A percentile compares a stretch with the other conserved stretches of the same genome.
phyloP scores from a whole-genome alignment of 768 basidiomycete species.

The Astraeus odoratus region DNA sequence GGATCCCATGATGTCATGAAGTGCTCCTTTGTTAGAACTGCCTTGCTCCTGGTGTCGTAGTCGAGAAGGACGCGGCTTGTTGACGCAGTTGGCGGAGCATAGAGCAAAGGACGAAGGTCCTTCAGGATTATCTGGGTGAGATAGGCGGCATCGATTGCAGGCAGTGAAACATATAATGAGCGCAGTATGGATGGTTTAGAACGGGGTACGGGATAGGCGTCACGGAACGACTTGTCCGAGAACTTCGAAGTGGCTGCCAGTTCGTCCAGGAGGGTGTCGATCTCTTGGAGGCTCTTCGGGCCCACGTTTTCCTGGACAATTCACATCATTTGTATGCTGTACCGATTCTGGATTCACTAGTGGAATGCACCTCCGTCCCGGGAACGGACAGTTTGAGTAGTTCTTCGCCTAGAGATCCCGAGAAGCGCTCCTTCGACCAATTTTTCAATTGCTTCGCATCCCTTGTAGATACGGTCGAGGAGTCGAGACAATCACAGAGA shows the following conservation, averaged over 20 bases:
- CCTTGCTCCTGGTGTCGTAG: slow-evolving; percentile 52
- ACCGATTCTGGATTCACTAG: background rate
- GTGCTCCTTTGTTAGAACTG: slow-evolving; percentile 48
- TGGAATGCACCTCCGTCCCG: slow-evolving; percentile 30
- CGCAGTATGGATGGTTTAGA: slow-evolving; percentile 36
- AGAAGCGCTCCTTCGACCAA: slow-evolving; percentile 37
- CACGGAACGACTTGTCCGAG: slow-evolving; percentile 44
- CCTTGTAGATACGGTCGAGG: slow-evolving; percentile 24
- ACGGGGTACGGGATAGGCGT: slow-evolving; percentile 27
- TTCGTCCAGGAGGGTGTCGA: slow-evolving; percentile 67
- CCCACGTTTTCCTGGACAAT: slow-evolving; percentile 16
- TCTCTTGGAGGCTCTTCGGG: slow-evolving; percentile 34
- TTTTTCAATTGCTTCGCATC: slow-evolving; percentile 22
- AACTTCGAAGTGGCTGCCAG: slow-evolving; percentile 63
- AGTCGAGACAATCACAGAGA: slow-evolving; percentile 44
- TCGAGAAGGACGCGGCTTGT: slow-evolving; percentile 44
- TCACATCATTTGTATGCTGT: slow-evolving; percentile 2
- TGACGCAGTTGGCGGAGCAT: slow-evolving; percentile 47
- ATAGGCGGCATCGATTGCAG: slow-evolving; percentile 57
- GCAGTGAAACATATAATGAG: slow-evolving; percentile 52
- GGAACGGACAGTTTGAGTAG: slow-evolving; percentile 35
- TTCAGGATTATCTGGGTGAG: slow-evolving; percentile 85
- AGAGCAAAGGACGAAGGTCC: slow-evolving; percentile 75
- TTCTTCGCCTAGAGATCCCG: slow-evolving; percentile 69
- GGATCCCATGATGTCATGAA: slow-evolving; percentile 75